Base-by-base conservation (phyloP, 2,329 filamentous ascomycete genomes). In the Botryosphaeria agaves region DNA sequence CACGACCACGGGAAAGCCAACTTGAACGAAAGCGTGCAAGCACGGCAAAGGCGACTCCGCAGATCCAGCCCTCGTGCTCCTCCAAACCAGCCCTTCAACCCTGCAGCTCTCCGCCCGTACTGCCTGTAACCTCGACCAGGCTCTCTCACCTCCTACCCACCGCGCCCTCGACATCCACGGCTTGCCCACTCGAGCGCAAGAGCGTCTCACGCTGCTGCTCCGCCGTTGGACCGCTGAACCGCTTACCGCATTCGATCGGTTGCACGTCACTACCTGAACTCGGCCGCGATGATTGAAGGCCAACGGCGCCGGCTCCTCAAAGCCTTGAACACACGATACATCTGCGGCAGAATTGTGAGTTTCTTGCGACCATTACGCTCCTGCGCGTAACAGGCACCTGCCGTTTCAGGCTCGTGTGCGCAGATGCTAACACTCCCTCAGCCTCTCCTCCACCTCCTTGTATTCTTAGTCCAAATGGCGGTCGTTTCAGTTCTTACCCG, bases 391-490 rank as follows among this genome's bases (percentile, higher is more conserved):
- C n/a, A n/a, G 28, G 18, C 12, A 18, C 18, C 14, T 26, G 21
- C 14, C 30, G 24, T 29, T 30, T 32, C 18, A n/a, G n/a, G n/a
- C n/a, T n/a, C 18, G 23, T 26, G 5, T 18, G 5, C 7, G 17
- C 12, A 7, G 15, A 25, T 28, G 26, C 19, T 30, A 31, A 36
- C 16, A 18, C 11, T 20, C 14, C 9, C 41, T 40, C 53, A 95
- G 89, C 87, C 89, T 46, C 64, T 95, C 32, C 62, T 95, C 34
- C 84, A 95, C 61, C 65, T 74, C 35, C 63, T 91, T 46, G 69
- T 94, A 38, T 79, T 93, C 52, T 54, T 94, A 26, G 68, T 93
- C 56, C 79, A 98, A 58, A 81, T 95, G 73, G 74, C 73, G 34
- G 74, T 92, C 53, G 70, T 87, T 38, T 80, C 77, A 41, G 69